A percentile compares a stretch with the other conserved stretches of the same genome.
Conservation (phyloP, 1,284 basidiomycete genomes). For the Tetrapyrgos nigripes region DNA sequence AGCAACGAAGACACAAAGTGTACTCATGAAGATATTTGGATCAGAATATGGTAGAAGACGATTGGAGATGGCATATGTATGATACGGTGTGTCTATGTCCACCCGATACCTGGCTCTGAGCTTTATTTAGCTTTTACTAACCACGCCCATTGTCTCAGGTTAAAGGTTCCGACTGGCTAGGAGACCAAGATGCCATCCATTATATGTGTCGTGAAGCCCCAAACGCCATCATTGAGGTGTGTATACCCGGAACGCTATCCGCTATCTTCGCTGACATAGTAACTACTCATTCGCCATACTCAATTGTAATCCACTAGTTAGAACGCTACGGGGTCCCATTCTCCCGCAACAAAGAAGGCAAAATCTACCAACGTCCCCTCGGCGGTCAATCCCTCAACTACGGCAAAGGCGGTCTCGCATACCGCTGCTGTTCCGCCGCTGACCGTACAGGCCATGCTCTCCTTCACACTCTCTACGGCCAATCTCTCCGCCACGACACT, state of each 20-base stretch:
- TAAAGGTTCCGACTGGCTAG: conserved; percentile 99
- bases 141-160: conserved; percentile 55
- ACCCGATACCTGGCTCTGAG: conserved; percentile 4
- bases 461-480: conserved; percentile 98
- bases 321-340: conserved; percentile 99
- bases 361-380: conserved; percentile 99
- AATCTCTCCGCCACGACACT: conserved; percentile 98
- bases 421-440: conserved; percentile 97
- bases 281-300: conserved; percentile 8
- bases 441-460: conserved; percentile 99
- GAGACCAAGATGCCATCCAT: conserved; percentile 99
- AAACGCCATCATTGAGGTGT: conserved; percentile 88
- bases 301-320: conserved; percentile 59
- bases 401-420: conserved; percentile 99
- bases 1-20: neutral
- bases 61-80: conserved; percentile 99
- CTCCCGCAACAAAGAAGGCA: conserved; percentile 98
- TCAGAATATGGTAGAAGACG: conserved; percentile 99
- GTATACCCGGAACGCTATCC: conserved; percentile 20
- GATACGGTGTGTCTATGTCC: conserved; percentile 76
- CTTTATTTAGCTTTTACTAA: conserved; percentile 1
- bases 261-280: neutral
- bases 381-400: conserved; percentile 98
- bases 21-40: conserved; percentile 13
- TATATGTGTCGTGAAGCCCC: conserved; percentile 99